Conservation (phyloP, 768 basidiomycete genomes). For the Melanogaster broomeanus region DNA sequence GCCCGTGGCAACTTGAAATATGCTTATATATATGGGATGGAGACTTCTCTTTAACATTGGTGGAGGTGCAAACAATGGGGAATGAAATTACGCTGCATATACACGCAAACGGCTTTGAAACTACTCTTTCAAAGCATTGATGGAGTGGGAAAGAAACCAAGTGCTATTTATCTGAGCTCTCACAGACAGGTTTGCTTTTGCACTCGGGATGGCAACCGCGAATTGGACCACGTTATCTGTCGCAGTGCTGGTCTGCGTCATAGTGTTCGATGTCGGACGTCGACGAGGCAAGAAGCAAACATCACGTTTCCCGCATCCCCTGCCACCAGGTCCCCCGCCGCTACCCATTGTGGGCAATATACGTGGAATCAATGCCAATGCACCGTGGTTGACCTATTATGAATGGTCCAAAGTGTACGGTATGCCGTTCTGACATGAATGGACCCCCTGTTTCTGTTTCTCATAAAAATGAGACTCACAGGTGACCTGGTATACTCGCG, state of each 20-base stretch:
- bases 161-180: not conserved
- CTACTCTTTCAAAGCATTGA: too few relatives aligned
- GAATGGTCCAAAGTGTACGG: conserved; percentile 13
- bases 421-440: not conserved
- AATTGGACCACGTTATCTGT: not conserved
- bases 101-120: too few relatives aligned
- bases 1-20: too few relatives aligned
- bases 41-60: too few relatives aligned
- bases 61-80: too few relatives aligned
- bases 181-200: not conserved
- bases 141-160: not conserved
- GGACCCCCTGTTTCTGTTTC: too few relatives aligned
- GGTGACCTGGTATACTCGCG: conserved; percentile 15
- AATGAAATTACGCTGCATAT: too few relatives aligned
- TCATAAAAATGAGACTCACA: not conserved
- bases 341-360: conserved; percentile 19
- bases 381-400: conserved; percentile 15
- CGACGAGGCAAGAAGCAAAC: not conserved
- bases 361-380: conserved; percentile 1
- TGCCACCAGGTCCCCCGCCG: conserved; percentile 12
- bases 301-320: not conserved
- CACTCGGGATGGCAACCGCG: not conserved
- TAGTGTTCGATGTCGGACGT: not conserved
- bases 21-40: too few relatives aligned
- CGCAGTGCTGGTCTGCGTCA: not conserved